Conservation (phyloP, 139 green algal species). For the Astrephomene gubernaculifera region DNA sequence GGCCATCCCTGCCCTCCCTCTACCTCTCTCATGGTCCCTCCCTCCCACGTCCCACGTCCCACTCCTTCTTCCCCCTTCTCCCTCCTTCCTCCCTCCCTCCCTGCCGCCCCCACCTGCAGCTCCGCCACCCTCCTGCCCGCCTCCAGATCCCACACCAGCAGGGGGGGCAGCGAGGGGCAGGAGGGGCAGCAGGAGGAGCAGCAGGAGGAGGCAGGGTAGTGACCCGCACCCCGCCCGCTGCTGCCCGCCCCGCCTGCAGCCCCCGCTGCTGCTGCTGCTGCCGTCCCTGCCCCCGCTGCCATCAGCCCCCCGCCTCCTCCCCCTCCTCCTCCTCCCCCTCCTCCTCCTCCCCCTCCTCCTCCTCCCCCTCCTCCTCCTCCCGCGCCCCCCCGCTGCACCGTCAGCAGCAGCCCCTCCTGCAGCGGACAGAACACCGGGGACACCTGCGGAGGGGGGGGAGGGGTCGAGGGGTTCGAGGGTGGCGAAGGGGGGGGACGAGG, state of each 20-base stretch:
- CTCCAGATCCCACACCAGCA: slow-evolving; percentile 26
- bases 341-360: neutral
- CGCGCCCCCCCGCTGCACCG: neutral
- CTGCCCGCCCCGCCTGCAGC: no score
- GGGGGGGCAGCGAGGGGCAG: neutral
- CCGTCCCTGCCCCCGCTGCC: neutral
- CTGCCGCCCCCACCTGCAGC: neutral
- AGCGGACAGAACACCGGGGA: slow-evolving; percentile 7
- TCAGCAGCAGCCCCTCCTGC: slow-evolving; percentile 13
- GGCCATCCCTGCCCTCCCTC: neutral
- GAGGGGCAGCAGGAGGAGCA: neutral
- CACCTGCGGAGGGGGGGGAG: neutral
- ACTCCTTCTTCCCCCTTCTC: neutral
- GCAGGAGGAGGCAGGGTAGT: neutral
- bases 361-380: neutral
- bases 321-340: no score
- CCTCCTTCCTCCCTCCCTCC: neutral
- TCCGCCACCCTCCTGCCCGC: neutral
- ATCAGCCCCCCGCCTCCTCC: neutral
- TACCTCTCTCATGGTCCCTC: neutral
- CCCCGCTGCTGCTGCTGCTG: neutral
- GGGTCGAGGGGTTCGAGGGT: neutral
- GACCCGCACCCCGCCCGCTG: neutral
- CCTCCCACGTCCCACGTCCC: neutral
- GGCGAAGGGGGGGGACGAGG: neutral